Base-by-base conservation (phyloP, 2,329 filamentous ascomycete species). In the Ceratocystis albifundus region DNA sequence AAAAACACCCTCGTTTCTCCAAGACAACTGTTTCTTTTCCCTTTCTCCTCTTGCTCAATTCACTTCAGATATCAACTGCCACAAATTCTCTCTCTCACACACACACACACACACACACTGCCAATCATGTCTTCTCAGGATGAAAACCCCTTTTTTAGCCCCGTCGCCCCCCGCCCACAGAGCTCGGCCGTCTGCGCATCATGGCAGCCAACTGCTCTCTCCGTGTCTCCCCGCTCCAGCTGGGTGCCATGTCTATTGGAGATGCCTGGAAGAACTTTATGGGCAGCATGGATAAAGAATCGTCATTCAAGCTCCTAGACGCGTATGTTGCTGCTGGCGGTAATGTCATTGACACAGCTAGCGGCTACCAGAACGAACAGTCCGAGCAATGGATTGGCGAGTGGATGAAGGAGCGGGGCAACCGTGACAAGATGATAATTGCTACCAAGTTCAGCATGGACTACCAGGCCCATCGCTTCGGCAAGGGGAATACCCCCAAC, bases 281-380 rank as follows among this genome's bases (percentile, higher is more conserved):
- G 76, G 83, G 83, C 12, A 77, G 77, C 64, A 81, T 82, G 74
- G 75, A 76, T 71, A 84, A 86, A 71, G 78, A 81, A 36, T 71
- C 76, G 10, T 74, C 80, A 0, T 85, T 85, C 71, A 76, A 78
- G 62, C 77, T 88, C 3, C 76, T 87, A 1, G 84, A 87, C 69
- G 78, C 77, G 66, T 87, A 79, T 74, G 78, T 76, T 64, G 76
- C 77, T 17, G 75, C 79, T 0, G 85, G 85, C 3, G 85, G 86
- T 15, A 88, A 88, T 75, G 87, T 88, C 73, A 85, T 88, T 72
- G 86, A 88, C 73, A 87, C 84, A 0, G 74, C 81, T 70, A 83
- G 80, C 74, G 78, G 77, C 69, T 86, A 86, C 73, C 80, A 85
- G 70, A 70, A 79, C 67, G 82, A 81, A 64, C 74, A 86, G 70